Base-by-base conservation (phyloP, 2,329 filamentous ascomycete genomes). In the Conoideocrella luteorostrata region DNA sequence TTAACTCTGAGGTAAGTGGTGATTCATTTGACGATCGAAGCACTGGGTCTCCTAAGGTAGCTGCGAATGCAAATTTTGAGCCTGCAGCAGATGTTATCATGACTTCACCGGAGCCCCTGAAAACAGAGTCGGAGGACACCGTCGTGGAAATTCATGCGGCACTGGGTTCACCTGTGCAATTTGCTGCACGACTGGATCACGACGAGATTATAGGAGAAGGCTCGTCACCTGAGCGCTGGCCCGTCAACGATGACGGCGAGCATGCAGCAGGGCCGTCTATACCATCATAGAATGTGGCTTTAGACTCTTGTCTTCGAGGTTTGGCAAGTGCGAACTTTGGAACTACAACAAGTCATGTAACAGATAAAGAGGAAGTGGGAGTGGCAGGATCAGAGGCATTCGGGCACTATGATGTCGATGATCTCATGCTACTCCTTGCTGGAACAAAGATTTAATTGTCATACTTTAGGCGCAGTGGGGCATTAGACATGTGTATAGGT, bases 1-100 rank as follows among this genome's bases (percentile, higher is more conserved):
- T 79, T 30, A 78, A 77, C 58, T 80, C 74, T 50, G 80, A 83
- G 79, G 80, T 83, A 67, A 76, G 79, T 66, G 51, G 52, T 47
- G 59, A 62, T 62, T 65, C 57, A 52, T 52, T 51, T 56, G 58
- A 63, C 42, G 57, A 60, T 54, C 50, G 52, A 46, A 51, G 53
- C 52, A 46, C 46, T 45, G 47, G 52, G 41, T 53, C 52, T 40
- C 52, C 60, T 43, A 58, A 58, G 51, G 53, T 50, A 44, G 54
- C 50, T 48, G 54, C 52, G 46, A 46, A 57, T 41, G 44, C 52
- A 47, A 53, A 56, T 33, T 53, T 55, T 34, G 39, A 42, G 32
- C 10, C 24, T 32, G 53, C 55, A 5, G 55, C 55, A 44, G 59
- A 64, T 46, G 54, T 60, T 28, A 52, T 57, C 24, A 63, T 62